Evolutionary conservation across 2,329 filamentous ascomycete genomes (phyloP).

Genomic region (Ceratocystis destructans): DNA sequence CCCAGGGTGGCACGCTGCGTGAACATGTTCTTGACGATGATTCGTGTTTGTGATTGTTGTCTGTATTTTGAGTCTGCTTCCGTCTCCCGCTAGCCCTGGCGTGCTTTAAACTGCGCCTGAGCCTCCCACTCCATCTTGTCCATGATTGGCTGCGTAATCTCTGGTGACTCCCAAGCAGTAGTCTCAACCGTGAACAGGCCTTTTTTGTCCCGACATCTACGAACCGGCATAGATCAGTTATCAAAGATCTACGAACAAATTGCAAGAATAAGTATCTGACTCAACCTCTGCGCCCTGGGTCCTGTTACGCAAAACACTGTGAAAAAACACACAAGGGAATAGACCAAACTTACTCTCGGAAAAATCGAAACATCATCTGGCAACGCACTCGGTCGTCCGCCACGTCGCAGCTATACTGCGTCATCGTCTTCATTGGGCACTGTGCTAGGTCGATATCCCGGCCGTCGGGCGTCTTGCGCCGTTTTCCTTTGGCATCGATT

Average conservation of each 20-base stretch:
- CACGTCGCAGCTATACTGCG: constrained; percentile 45
- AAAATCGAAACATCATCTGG: constrained; percentile 44
- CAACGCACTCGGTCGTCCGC: constrained; percentile 41
- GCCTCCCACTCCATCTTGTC: constrained; percentile 15
- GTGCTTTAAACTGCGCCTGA: constrained; percentile 13
- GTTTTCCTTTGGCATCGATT: constrained; percentile 34
- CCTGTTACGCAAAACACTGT: background rate
- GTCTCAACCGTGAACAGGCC: constrained; percentile 49
- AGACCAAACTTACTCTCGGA: constrained; percentile 38
- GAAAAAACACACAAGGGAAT: no score
- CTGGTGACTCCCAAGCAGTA: constrained; percentile 43
- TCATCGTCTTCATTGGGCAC: constrained; percentile 44
- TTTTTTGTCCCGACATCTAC: constrained; percentile 45
- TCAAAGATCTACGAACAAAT: background rate
- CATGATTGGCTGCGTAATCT: constrained; percentile 17
- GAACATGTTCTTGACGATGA: no score
- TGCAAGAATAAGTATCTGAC: background rate
- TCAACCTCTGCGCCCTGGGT: background rate
- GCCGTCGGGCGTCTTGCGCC: constrained; percentile 32
- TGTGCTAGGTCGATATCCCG: constrained; percentile 36
- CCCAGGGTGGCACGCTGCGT: background rate
- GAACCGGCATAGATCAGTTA: constrained; percentile 14
- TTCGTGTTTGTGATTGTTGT: background rate
- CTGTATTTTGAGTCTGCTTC: background rate
- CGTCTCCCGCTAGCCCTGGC: background rate